Evolutionary conservation across 2,329 filamentous ascomycete genomes (phyloP).

Genomic region (Hirsutella minnesotensis): DNA sequence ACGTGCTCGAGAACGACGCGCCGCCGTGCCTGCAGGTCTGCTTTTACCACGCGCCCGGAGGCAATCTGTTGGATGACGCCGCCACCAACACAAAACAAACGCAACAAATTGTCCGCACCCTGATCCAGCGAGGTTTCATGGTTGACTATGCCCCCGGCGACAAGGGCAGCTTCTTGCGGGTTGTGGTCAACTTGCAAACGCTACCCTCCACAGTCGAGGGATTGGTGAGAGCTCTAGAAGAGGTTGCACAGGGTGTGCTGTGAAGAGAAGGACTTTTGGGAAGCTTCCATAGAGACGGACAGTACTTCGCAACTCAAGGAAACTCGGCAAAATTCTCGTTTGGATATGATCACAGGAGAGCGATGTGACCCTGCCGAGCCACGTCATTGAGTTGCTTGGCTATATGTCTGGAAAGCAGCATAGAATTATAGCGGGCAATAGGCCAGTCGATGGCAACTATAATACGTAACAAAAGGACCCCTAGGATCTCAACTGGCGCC

Average conservation of each 20-base stretch:
- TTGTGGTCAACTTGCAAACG: constrained; percentile 47
- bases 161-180: constrained; percentile 44
- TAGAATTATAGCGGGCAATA: too few relatives aligned
- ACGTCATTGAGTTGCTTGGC: too few relatives aligned
- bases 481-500: too few relatives aligned
- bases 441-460: too few relatives aligned
- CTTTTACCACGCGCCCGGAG: constrained; percentile 66
- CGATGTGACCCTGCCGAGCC: too few relatives aligned
- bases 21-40: constrained; percentile 88
- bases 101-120: constrained; percentile 31
- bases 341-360: too few relatives aligned
- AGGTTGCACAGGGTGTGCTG: constrained; percentile 22
- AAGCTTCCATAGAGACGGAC: too few relatives aligned
- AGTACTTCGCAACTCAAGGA: too few relatives aligned
- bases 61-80: constrained; percentile 29
- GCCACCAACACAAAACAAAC: constrained; percentile 38
- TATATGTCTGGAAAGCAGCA: too few relatives aligned
- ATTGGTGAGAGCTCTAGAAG: constrained; percentile 40
- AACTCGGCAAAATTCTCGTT: too few relatives aligned
- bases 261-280: background rate
- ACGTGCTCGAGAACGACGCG: constrained; percentile 62
- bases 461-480: too few relatives aligned
- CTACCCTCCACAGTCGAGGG: constrained; percentile 37
- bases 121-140: constrained; percentile 45
- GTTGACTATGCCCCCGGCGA: constrained; percentile 48